Percentiles rank a stretch among this genome's conserved stretches.
These are phyloP conservation scores for Coemansia sp. DNA, from an alignment of 192 early-diverging fungal species.

Conservation along the genomic window DNA sequence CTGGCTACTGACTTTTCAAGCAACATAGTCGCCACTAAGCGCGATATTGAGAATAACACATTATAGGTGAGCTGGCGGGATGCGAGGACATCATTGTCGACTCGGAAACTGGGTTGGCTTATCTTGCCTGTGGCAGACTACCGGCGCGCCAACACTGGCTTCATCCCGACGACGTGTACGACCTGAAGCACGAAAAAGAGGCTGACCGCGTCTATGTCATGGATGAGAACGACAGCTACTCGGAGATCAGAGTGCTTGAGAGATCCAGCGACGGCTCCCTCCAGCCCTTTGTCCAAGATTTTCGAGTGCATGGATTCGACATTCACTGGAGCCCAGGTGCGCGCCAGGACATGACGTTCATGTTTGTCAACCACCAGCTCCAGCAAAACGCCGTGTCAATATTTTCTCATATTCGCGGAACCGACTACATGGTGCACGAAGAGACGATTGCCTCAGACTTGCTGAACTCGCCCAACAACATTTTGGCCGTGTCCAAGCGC, in stretches of 20 bases:
- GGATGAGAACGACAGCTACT: slow-evolving; percentile 40
- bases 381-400: slow-evolving; percentile 54
- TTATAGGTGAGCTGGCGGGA: slow-evolving; percentile 39
- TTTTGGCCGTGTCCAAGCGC: slow-evolving; percentile 58
- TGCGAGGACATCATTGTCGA: slow-evolving; percentile 66
- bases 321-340: slow-evolving; percentile 55
- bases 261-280: slow-evolving; percentile 20
- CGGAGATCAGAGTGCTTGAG: slow-evolving; percentile 25
- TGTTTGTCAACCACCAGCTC: slow-evolving; percentile 62
- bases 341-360: slow-evolving; percentile 52
- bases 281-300: slow-evolving; percentile 40
- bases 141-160: slow-evolving; percentile 54
- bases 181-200: slow-evolving; percentile 35
- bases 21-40: not conserved
- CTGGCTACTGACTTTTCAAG: not conserved
- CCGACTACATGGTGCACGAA: slow-evolving; percentile 50
- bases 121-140: slow-evolving; percentile 58
- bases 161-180: slow-evolving; percentile 45
- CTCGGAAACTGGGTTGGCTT: slow-evolving; percentile 59
- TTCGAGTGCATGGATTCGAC: slow-evolving; percentile 60
- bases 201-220: slow-evolving; percentile 58
- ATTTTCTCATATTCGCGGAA: slow-evolving; percentile 41
- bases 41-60: not conserved
- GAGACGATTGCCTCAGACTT: slow-evolving; percentile 61
- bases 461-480: slow-evolving; percentile 62